phyloP scores from a whole-genome alignment of 768 basidiomycete genomes.

The Rhizopogon vulgaris region DNA sequence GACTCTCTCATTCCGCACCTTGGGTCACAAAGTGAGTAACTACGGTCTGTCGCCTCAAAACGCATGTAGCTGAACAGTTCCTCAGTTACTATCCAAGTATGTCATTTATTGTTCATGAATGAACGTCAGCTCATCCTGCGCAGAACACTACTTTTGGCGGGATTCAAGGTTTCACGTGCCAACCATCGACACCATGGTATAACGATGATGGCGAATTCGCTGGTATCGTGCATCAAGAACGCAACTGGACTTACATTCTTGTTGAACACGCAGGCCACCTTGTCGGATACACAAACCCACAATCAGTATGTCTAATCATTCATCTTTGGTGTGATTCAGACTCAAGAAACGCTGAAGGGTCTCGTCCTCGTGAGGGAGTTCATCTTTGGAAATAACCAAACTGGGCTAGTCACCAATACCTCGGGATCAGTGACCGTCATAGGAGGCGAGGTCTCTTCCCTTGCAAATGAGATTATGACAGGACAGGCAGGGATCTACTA shows the following conservation, averaged over 20 bases:
- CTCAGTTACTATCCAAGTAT: constrained; percentile 51
- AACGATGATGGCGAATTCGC: constrained; percentile 53
- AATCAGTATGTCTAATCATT: constrained; percentile 35
- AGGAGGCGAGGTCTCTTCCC: constrained; percentile 45
- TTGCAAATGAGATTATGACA: constrained; percentile 42
- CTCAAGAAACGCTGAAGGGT: constrained; percentile 33
- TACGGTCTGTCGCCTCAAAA: neutral
- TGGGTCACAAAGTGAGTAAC: constrained; percentile 50
- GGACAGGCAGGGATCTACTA: constrained; percentile 53
- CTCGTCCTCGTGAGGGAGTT: constrained; percentile 61
- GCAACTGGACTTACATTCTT: constrained; percentile 46
- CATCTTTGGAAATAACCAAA: constrained; percentile 54
- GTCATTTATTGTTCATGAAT: constrained; percentile 6
- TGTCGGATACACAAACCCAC: constrained; percentile 30
- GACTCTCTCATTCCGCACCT: constrained; percentile 60
- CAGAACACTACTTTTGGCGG: constrained; percentile 80
- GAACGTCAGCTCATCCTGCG: neutral
- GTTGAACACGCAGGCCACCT: constrained; percentile 35
- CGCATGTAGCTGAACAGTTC: constrained; percentile 8
- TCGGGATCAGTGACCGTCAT: constrained; percentile 26
- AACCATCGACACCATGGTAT: constrained; percentile 63
- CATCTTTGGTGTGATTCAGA: neutral
- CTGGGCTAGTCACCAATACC: constrained; percentile 44
- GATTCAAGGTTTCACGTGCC: constrained; percentile 64
- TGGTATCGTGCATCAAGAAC: constrained; percentile 71